Conservation (phyloP, 164 flowering plant species). For the Sextonia rubra region DNA sequence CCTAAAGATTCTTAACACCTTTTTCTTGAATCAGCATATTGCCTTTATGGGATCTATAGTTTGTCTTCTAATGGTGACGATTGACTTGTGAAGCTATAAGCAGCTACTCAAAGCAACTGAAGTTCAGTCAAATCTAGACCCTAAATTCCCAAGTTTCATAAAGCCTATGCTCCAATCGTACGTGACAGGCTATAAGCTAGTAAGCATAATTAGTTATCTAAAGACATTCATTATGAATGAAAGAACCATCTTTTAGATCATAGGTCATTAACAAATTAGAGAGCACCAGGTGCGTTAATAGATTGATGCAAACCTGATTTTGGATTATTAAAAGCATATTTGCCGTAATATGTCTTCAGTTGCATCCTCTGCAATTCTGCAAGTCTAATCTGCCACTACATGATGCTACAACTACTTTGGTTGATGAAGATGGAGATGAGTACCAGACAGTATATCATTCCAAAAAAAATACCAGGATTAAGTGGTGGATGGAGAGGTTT, state of each 20-base stretch:
- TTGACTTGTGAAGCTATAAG: slow-evolving; percentile 16
- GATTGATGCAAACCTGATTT: background rate
- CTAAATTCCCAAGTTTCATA: slow-evolving; percentile 47
- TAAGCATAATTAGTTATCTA: slow-evolving; percentile 17
- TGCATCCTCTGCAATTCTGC: slow-evolving; percentile 53
- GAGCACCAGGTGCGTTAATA: too few species aligned
- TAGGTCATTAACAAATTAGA: too few species aligned
- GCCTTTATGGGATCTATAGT: background rate
- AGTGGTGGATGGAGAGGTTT: slow-evolving; percentile 86
- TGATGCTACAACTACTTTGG: slow-evolving; percentile 21
- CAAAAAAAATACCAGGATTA: slow-evolving; percentile 45
- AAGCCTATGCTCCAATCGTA: slow-evolving; percentile 72
- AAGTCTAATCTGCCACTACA: slow-evolving; percentile 21
- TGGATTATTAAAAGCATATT: background rate
- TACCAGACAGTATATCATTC: slow-evolving; percentile 43
- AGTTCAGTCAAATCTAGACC: slow-evolving; percentile 30
- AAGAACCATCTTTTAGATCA: too few species aligned
- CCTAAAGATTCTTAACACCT: background rate
- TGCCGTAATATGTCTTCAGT: slow-evolving; percentile 25
- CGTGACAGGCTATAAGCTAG: slow-evolving; percentile 73
- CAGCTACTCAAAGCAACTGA: slow-evolving; percentile 34
- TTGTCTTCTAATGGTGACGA: background rate
- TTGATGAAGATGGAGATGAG: slow-evolving; percentile 25
- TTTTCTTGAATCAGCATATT: background rate
- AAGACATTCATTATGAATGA: too few species aligned